A percentile compares a stretch with the other conserved stretches of the same genome.
Evolutionary conservation across 1,139 yeast genomes (phyloP).

Genomic region (Kazachstania sp.): DNA sequence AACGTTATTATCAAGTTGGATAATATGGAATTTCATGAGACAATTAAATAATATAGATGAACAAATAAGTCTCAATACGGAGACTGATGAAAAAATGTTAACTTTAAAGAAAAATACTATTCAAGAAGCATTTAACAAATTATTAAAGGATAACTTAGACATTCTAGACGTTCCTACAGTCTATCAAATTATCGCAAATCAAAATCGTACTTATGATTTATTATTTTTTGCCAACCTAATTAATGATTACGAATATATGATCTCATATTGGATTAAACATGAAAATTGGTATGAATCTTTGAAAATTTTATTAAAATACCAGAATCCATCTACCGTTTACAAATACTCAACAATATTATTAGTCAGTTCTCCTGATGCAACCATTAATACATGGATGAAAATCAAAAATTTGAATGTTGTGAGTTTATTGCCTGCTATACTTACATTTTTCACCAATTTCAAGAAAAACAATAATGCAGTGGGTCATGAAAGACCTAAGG

Average conservation of each 20-base stretch:
- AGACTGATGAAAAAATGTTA: conserved; percentile 19
- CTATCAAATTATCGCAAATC: conserved; percentile 61
- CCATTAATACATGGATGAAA: conserved; percentile 75
- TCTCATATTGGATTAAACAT: conserved; percentile 57
- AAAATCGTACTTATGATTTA: conserved; percentile 56
- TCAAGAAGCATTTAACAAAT: conserved; percentile 36
- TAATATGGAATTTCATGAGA: conserved; percentile 58
- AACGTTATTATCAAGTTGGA: conserved; percentile 67
- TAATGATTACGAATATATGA: conserved; percentile 59
- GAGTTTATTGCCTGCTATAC: conserved; percentile 64
- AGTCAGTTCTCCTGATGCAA: conserved; percentile 57
- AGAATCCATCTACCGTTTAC: conserved; percentile 48
- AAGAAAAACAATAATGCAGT: conserved; percentile 12
- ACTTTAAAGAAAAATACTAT: conserved; percentile 26
- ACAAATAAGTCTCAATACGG: conserved; percentile 22
- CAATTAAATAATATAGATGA: conserved; percentile 43
- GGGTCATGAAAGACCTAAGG: background rate
- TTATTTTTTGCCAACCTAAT: conserved; percentile 60
- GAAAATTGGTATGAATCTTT: conserved; percentile 73
- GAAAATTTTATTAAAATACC: conserved; percentile 38
- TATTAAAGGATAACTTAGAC: conserved; percentile 43
- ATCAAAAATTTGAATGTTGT: conserved; percentile 42
- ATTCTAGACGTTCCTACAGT: conserved; percentile 55
- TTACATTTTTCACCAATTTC: conserved; percentile 52
- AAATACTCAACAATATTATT: conserved; percentile 60